Base-by-base conservation (phyloP, 495 filamentous ascomycete species). In the Aspergillus egyptiacus region DNA sequence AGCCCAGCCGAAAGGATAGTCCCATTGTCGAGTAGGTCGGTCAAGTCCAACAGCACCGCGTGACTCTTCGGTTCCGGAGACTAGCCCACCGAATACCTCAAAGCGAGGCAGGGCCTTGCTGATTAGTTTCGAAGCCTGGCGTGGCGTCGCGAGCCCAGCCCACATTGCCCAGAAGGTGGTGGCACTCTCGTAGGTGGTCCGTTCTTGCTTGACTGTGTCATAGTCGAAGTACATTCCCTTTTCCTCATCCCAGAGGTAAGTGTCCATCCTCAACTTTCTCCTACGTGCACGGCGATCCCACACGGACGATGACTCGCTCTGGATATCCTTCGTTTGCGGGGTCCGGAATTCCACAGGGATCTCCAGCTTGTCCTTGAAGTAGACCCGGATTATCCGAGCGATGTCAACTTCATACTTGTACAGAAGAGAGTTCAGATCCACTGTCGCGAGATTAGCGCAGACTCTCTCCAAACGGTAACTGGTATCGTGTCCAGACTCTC, bases 401-500 rank as follows among this genome's bases (percentile, higher is more conserved):
- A 98, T 95, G 60, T 98, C 94, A 20, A 78, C 82, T 64, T 98
- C 93, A 66, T 95, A 95, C 65, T 96, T 96, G 76, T 91, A 98
- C 20, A 98, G 73, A 6, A 95, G 72, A 22, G 89, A 88, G 67
- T 97, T 96, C 28, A 96, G 75, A 59, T 98, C 93, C 22, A 97
- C 86, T 1, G 93, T 97, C 14, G 89, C 93, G 19, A 97, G 72
- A 59, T 96, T 79, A 11, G 86, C 93, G 58, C 85, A 90, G 18
- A 93, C 77, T 14, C 83, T 81, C 65, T 96, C 93, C 1, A 98
- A 74, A 19, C 93, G 87, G 63, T 96, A 96, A 20, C 86, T 85
- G 5, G 90, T 97, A 63, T 98, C 93, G 61, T 98, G 93, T 17
- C 93, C 93, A n/a, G 90, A 95, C 61, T 97, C 93, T 37, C 93